Evolutionary conservation across 164 flowering plant genomes (phyloP).

Genomic region (Chimonanthus salicifolius): DNA sequence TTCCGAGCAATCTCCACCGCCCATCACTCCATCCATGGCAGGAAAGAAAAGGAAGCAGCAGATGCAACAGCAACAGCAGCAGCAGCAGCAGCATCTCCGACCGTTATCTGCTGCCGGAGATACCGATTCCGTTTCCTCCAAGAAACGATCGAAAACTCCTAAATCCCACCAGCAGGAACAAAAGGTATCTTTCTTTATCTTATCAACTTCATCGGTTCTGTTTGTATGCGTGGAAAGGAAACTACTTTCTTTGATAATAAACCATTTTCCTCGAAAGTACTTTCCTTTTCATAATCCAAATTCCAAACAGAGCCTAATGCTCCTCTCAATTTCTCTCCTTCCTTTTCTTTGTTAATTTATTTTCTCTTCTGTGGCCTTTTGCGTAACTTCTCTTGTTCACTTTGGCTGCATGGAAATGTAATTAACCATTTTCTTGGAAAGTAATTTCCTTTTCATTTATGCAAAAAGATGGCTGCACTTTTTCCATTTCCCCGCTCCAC

Average conservation of each 20-base stretch:
- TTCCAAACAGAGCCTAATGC: not conserved
- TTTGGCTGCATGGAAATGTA: too few relatives aligned
- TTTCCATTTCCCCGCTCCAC: not conserved
- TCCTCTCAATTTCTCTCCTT: not conserved
- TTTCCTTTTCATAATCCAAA: too few relatives aligned
- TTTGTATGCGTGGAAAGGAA: too few relatives aligned
- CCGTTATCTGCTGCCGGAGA: slow-evolving; percentile 29
- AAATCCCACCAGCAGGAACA: slow-evolving; percentile 47
- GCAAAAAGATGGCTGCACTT: too few relatives aligned
- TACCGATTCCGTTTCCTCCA: slow-evolving; percentile 18
- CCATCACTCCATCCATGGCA: slow-evolving; percentile 18
- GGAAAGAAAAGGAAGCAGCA: slow-evolving; percentile 21
- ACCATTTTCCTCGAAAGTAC: too few relatives aligned
- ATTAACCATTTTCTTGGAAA: too few relatives aligned
- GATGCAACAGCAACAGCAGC: slow-evolving; percentile 13
- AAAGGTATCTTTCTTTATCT: slow-evolving; percentile 15
- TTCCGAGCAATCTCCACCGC: too few relatives aligned
- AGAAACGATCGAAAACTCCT: slow-evolving; percentile 36
- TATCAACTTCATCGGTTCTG: too few relatives aligned
- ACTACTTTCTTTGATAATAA: too few relatives aligned
- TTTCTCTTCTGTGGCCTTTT: not conserved
- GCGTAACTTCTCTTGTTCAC: too few relatives aligned
- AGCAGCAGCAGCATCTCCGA: slow-evolving; percentile 18
- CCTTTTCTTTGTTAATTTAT: not conserved
- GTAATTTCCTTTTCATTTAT: too few relatives aligned